Conservation (phyloP, 1,139 yeast genomes). For the Magnusiomyces fungicola region DNA sequence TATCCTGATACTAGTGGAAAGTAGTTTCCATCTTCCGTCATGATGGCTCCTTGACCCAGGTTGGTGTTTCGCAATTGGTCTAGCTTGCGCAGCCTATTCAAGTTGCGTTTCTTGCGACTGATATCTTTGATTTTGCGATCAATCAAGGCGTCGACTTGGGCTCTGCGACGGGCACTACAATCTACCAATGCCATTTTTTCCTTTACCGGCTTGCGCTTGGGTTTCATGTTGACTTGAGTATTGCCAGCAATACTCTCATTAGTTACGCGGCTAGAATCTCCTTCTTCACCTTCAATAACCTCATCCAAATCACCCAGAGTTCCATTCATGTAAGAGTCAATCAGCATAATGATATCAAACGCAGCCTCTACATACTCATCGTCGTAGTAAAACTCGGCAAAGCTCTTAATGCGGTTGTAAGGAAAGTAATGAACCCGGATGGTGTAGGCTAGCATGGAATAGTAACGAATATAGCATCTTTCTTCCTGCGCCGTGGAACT, state of each 20-base stretch:
- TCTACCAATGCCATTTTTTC: not conserved
- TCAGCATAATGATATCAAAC: not conserved
- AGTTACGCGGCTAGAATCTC: no score
- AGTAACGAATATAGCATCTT: not conserved
- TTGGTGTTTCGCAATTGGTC: not conserved
- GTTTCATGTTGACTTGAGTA: no score
- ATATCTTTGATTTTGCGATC: not conserved
- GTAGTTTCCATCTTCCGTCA: not conserved
- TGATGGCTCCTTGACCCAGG: not conserved
- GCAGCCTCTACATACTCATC: conserved; percentile 1
- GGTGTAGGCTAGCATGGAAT: conserved; percentile 4
- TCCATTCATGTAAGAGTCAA: not conserved
- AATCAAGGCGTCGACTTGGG: not conserved
- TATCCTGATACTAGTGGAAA: not conserved
- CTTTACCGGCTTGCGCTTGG: not conserved
- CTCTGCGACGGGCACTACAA: not conserved
- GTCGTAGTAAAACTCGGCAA: not conserved
- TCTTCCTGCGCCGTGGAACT: not conserved
- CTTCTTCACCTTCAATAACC: not conserved
- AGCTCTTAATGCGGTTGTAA: not conserved
- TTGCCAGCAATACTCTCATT: no score
- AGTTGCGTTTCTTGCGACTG: not conserved
- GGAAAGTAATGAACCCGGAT: conserved; percentile 3
- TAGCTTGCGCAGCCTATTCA: not conserved
- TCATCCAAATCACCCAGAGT: not conserved